Evolutionary conservation across 352 stramenopile genomes (phyloP), one percentile per base, ranked within the genome.

Genomic region (Pythium oligandrum): DNA sequence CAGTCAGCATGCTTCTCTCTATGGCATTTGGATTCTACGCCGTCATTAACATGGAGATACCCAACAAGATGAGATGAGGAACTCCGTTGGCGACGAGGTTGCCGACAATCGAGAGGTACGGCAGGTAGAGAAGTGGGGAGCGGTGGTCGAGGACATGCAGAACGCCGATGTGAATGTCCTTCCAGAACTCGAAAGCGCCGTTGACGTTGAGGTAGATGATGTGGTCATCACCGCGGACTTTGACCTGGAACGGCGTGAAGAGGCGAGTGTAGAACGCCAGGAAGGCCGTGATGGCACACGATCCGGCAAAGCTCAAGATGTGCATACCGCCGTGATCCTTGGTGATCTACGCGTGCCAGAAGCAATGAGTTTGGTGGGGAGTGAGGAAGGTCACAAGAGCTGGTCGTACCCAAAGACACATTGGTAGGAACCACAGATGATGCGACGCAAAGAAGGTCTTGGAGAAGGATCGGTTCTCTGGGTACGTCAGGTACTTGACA

Each of bases 401-500:
- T 26, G 17, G 31, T 72, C 71, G 26, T 72, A 90, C 78, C 60
- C 71, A 88, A 32, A 93, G 60, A 48, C 83, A 91, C n/a, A 93
- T 47, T 1, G 83, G 80, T 17, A 93, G 59, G 54, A 93, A 93
- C 78, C 80, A 93, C 32, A 91, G 47, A 53, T 93, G 83, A 52
- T 93, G 83, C n/a, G 76, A 84, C 10, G 78, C 78, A 46, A 90
- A 91, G 53, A 93, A 84, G 6, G 64, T 82, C 59, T 91, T 91
- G 57, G 78, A 87, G 57, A 90, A 86, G 33, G 78, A 83, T 26
- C 77, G 76, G 51, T 90, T 90, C 65, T 89, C 78, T 2, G 74
- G 74, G 55, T 89, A 88, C 46, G 80, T 86, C 26, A 98, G 71
- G 73, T 98, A 98, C 44, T 92, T 95, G 61, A 90, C 78, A 3